phyloP scores from a whole-genome alignment of 1,284 basidiomycete genomes.

The Coriolopsis trogii region DNA sequence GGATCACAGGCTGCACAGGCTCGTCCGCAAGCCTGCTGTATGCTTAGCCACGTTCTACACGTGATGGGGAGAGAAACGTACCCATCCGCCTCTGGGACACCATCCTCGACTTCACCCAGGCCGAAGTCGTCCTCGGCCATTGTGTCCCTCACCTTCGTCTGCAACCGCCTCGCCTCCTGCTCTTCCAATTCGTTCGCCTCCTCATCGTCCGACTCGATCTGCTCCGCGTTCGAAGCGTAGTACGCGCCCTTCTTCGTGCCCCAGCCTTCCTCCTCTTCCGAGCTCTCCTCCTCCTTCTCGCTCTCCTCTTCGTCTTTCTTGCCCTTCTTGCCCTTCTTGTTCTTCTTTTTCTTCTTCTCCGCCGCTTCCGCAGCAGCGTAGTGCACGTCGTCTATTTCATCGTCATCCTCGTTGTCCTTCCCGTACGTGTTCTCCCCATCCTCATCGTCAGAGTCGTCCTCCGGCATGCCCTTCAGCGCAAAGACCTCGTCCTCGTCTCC shows the following conservation, averaged over 20 bases:
- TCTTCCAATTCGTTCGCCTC: conserved; percentile 88
- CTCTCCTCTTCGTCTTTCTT: conserved; percentile 36
- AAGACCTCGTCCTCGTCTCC: conserved; percentile 78
- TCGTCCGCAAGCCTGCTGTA: conserved; percentile 39
- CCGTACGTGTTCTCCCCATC: conserved; percentile 47
- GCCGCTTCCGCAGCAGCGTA: conserved; percentile 28
- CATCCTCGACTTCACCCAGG: conserved; percentile 64
- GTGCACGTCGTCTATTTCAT: conserved; percentile 38
- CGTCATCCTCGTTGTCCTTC: conserved; percentile 45
- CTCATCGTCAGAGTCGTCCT: conserved; percentile 47
- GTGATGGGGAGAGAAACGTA: conserved; percentile 33
- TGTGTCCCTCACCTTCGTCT: conserved; percentile 72
- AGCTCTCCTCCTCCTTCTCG: conserved; percentile 36
- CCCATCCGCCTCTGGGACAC: conserved; percentile 42
- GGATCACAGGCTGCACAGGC: conserved; percentile 29
- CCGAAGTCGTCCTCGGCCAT: conserved; percentile 88
- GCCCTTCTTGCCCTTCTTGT: conserved; percentile 42
- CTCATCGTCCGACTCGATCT: conserved; percentile 83
- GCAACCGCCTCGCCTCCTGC: conserved; percentile 83
- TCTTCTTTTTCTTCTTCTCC: conserved; percentile 40
- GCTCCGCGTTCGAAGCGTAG: conserved; percentile 82
- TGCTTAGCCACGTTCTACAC: not conserved
- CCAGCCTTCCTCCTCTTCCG: conserved; percentile 77
- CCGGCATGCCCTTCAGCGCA: conserved; percentile 53
- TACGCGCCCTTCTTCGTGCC: conserved; percentile 78